Evolutionary conservation across 306 rosid genomes (phyloP), one percentile per base, ranked within the genome.

Genomic region (Cicer arietinum): DNA sequence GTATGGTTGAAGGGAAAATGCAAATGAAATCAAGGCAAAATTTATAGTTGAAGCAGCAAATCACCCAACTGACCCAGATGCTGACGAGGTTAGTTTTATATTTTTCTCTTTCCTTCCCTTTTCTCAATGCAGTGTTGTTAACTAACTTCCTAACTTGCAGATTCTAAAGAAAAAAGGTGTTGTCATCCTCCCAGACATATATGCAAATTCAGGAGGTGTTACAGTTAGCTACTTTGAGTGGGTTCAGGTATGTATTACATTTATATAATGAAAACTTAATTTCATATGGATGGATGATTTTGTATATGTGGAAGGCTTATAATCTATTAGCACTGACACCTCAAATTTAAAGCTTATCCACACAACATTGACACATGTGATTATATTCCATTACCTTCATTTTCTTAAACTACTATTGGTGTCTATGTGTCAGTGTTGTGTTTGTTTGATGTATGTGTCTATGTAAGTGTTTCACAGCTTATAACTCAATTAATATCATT

Each of bases 201-300:
- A 80, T 87, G 98, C 98, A 79, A 94, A 94, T 86, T 92, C 97
- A 41, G 98, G 98, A 79, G 98, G 98, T 0, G 98, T 94, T 30
- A 94, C 95, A 7, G 97, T 94, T 65, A 91, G 98, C 78, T 94
- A 94, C 77, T 90, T 94, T 46, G 98, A 94, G 51, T 94, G 98
- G 98, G 98, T 94, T 79, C 98, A 94, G 97, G 98, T 94, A 78
- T 30, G 7, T 22, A 22, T 1, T 6, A 25, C 17, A 17, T 11
- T 70, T 69, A 25, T 22, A 10, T 8, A 22, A 61, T 63, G 10
- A 71, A 51, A 5, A 4, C 9, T 11, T 65, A 5, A 63, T 52
- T 74, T 44, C 68, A 63, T 41, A 53, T 6, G 20, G 16, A 62
- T 20, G 39, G 37, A 30, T 30, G 5, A 30, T 10, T 47, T 20